Conservation (phyloP, 1,284 basidiomycete species). For the Tremellales sp. region DNA sequence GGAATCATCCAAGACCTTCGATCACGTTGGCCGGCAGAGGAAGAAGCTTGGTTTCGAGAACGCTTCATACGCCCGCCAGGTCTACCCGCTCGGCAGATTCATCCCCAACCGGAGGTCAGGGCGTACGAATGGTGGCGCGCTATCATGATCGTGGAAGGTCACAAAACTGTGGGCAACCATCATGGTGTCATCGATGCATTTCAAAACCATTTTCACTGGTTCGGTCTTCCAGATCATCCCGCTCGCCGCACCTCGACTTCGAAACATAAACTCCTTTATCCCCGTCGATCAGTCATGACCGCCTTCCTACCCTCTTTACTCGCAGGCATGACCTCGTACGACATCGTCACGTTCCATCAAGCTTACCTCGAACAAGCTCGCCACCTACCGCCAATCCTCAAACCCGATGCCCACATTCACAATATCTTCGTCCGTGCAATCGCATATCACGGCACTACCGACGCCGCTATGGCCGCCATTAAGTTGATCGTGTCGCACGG, state of each 20-base stretch:
- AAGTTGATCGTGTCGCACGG: conserved; percentile 11
- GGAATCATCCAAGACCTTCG: conserved; percentile 12
- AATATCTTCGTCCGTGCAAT: conserved; percentile 22
- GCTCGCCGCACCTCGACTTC: not conserved
- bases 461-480: conserved; percentile 13
- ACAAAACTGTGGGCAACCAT: too few relatives aligned
- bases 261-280: conserved; percentile 6
- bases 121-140: conserved; percentile 38
- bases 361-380: conserved; percentile 14
- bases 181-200: conserved; percentile 22
- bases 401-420: conserved; percentile 23
- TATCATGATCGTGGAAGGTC: conserved; percentile 19
- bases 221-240: conserved; percentile 26
- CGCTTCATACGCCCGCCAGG: not conserved
- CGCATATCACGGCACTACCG: conserved; percentile 12
- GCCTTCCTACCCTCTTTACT: conserved; percentile 28
- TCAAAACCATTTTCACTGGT: conserved; percentile 25
- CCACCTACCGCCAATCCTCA: conserved; percentile 16
- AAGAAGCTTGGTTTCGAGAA: not conserved
- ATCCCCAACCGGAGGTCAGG: too few relatives aligned
- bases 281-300: conserved; percentile 22
- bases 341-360: conserved; percentile 8
- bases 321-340: conserved; percentile 7
- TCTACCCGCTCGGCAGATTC: conserved; percentile 12
- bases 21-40: not conserved